Evolutionary conservation across 495 filamentous ascomycete species (phyloP).

Genomic region (Gamarada debralockiae): DNA sequence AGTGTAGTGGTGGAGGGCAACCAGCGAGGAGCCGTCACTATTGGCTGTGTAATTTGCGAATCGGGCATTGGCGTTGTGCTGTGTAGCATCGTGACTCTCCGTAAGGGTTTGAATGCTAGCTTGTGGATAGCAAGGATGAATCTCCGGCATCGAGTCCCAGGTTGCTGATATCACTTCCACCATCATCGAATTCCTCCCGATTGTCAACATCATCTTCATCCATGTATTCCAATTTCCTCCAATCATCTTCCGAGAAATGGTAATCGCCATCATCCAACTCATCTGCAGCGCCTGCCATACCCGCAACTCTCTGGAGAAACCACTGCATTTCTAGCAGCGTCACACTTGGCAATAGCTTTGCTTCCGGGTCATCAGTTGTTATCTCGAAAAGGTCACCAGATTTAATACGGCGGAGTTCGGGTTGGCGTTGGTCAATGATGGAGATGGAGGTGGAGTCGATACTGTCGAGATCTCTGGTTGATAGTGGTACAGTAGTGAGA

Average conservation of each 20-base stretch:
- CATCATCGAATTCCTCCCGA: too few relatives aligned
- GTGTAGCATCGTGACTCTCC: too few relatives aligned
- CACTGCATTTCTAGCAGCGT: slow-evolving; percentile 19
- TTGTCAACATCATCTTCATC: too few relatives aligned
- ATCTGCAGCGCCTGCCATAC: slow-evolving; percentile 17
- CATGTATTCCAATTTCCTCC: too few relatives aligned
- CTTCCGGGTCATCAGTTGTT: slow-evolving; percentile 15
- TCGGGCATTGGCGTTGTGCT: too few relatives aligned
- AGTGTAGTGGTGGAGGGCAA: too few relatives aligned
- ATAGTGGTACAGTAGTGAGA: slow-evolving; percentile 11
- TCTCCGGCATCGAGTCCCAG: too few relatives aligned
- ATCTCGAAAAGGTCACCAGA: slow-evolving; percentile 14
- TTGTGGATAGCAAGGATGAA: too few relatives aligned
- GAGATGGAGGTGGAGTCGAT: not conserved
- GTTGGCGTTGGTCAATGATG: not conserved
- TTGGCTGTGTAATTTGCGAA: too few relatives aligned
- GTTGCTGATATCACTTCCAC: too few relatives aligned
- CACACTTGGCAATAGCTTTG: slow-evolving; percentile 17
- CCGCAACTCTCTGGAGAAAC: slow-evolving; percentile 12
- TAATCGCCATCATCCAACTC: not conserved
- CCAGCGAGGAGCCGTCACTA: too few relatives aligned
- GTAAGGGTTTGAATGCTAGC: too few relatives aligned
- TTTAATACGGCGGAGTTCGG: slow-evolving; percentile 2
- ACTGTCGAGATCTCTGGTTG: not conserved
- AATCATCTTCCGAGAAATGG: not conserved